phyloP scores from a whole-genome alignment of 148 eudicot genomes.

The Chenopodium berlandieri region DNA sequence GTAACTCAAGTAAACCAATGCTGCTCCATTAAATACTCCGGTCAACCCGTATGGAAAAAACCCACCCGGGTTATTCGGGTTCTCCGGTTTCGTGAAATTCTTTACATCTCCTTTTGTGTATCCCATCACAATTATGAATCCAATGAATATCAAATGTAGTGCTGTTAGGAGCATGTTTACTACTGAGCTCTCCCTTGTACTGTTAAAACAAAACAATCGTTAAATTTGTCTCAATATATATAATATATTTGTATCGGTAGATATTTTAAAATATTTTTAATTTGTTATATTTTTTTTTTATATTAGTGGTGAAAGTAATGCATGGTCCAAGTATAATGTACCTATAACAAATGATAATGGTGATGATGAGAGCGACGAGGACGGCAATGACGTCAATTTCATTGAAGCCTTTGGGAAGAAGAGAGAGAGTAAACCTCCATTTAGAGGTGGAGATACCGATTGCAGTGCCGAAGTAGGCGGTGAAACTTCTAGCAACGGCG shows the following conservation, averaged over 20 bases:
- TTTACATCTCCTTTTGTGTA: conserved; percentile 63
- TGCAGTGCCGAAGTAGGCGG: conserved; percentile 68
- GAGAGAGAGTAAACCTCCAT: conserved; percentile 56
- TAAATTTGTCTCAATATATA: too few relatives aligned
- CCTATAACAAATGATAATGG: conserved; percentile 92
- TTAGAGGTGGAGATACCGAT: conserved; percentile 55
- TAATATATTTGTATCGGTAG: too few relatives aligned
- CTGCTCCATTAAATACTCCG: conserved; percentile 86
- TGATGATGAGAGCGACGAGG: conserved; percentile 62
- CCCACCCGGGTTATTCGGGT: conserved; percentile 58
- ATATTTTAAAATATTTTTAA: too few relatives aligned
- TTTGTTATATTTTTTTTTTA: too few relatives aligned
- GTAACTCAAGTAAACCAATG: conserved; percentile 81
- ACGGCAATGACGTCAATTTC: conserved; percentile 80
- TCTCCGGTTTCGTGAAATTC: conserved; percentile 53
- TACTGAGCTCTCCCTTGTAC: conserved; percentile 83
- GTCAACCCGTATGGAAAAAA: conserved; percentile 70
- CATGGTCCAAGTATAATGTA: not conserved
- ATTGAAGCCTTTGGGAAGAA: conserved; percentile 76
- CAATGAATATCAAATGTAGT: conserved; percentile 65
- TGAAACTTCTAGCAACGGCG: conserved; percentile 80
- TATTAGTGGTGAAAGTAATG: too few relatives aligned
- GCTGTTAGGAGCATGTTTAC: conserved; percentile 69
- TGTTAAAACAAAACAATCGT: conserved; percentile 12
- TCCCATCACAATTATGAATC: conserved; percentile 67